Base-by-base conservation (phyloP, 495 filamentous ascomycete species). In the Penicillium waksmanii region DNA sequence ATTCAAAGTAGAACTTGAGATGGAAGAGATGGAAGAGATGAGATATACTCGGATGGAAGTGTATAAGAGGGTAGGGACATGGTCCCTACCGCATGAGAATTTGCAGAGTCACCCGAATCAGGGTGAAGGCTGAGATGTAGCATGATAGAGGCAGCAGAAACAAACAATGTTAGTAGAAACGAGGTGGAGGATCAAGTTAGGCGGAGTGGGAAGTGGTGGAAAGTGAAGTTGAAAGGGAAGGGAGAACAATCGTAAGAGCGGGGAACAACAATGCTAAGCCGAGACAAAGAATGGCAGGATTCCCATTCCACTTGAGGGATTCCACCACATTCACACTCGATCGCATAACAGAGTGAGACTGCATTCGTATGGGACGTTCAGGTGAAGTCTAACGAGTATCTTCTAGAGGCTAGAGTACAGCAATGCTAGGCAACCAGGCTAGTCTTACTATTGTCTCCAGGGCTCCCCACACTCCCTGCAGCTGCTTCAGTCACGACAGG, bases 111-210 rank as follows among this genome's bases (percentile, higher is more conserved):
- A 3, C 15, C 46, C 11, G 46, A 48, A 5, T 34, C 49, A 36
- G 17, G 33, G 27, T 34, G 49, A 51, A 35, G 27, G 8, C 31
- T 18, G 31, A 46, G 46, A 25, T 43, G 52, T 53, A 31, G 21
- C 56, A 60, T 63, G n/a, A 55, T 66, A 31, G 57, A 62, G 65
- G 67, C 62, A 59, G 58, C 58, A 56, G 65, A 73, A 55, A 75
- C 70, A 68, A 47, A 70, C 63, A 71, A 66, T 68, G 44, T 15
- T 21, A 46, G 3, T n/a, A 13, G 17, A 44, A n/a, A 17, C 42
- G n/a, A 18, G 17, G 17, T 17, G 17, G n/a, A 9, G n/a, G 42
- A 44, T 9, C 15, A 18, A 17, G 15, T n/a, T 9, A 17, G 17
- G 17, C 42, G n/a, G 17, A 44, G 15, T 44, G 15, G 12, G 46